Evolutionary conservation across 2,329 filamentous ascomycete genomes (phyloP).

Genomic region (Hymenoscyphus linearis): DNA sequence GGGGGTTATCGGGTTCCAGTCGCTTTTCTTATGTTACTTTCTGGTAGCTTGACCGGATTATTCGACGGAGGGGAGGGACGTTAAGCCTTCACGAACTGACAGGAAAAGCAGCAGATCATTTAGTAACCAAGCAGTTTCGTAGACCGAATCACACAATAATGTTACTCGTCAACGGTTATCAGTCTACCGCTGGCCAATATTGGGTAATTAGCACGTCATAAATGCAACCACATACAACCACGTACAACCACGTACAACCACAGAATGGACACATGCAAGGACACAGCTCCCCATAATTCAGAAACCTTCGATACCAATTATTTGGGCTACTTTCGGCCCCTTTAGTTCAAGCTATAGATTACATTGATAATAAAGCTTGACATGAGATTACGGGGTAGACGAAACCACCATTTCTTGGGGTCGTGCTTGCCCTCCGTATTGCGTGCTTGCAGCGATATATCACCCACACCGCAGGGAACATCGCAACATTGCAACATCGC

Average conservation of each 20-base stretch:
- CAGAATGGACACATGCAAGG: too few species aligned
- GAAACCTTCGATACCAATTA: background rate
- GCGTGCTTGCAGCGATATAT: conserved; percentile 18
- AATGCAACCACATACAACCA: too few species aligned
- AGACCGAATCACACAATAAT: too few species aligned
- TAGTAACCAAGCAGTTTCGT: too few species aligned
- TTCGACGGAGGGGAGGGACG: background rate
- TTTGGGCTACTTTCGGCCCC: background rate
- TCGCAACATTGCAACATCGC: background rate
- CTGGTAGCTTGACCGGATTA: background rate
- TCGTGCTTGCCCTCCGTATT: conserved; percentile 1
- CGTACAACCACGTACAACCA: too few species aligned
- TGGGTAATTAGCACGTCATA: too few species aligned
- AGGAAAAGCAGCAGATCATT: too few species aligned
- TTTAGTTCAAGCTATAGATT: background rate
- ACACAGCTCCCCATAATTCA: too few species aligned
- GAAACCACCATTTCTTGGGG: background rate
- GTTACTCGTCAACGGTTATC: too few species aligned
- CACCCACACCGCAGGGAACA: conserved; percentile 6
- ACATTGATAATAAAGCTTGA: background rate
- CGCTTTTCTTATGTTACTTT: background rate
- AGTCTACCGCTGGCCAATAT: too few species aligned
- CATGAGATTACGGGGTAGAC: background rate
- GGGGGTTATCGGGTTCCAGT: background rate
- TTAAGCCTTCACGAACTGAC: background rate